Evolutionary conservation across 2,329 filamentous ascomycete species (phyloP).

Genomic region (Elsinoe australis): DNA sequence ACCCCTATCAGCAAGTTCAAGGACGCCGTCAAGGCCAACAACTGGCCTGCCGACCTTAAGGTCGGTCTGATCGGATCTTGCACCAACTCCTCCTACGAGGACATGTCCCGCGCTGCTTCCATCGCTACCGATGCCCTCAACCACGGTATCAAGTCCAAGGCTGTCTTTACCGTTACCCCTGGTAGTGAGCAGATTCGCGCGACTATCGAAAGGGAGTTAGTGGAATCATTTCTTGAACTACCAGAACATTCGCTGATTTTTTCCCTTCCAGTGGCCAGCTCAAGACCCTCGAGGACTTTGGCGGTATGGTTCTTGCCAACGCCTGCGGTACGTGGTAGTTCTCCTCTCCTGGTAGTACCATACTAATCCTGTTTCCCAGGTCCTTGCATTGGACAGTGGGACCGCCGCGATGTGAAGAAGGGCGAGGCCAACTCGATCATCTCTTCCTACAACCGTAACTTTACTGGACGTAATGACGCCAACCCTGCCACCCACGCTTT

Average conservation of each 20-base stretch:
- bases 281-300: constrained; percentile 91
- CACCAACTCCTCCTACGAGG: constrained; percentile 97
- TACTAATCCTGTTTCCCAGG: neutral
- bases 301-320: constrained; percentile 89
- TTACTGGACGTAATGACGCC: constrained; percentile 93
- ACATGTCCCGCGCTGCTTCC: constrained; percentile 88
- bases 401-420: constrained; percentile 88
- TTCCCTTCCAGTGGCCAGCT: too few relatives aligned
- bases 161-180: constrained; percentile 88
- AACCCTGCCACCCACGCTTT: constrained; percentile 94
- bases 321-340: constrained; percentile 61
- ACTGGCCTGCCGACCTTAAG: constrained; percentile 86
- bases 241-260: too few relatives aligned
- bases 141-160: constrained; percentile 89
- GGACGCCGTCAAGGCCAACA: constrained; percentile 69
- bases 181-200: constrained; percentile 95
- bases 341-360: constrained; percentile 8
- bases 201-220: constrained; percentile 70
- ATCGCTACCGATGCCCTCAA: constrained; percentile 85
- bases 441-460: constrained; percentile 99
- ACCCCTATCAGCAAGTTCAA: constrained; percentile 89
- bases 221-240: neutral
- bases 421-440: constrained; percentile 93
- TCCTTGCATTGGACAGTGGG: constrained; percentile 65
- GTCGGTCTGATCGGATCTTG: constrained; percentile 95